phyloP scores from a whole-genome alignment of 1,284 basidiomycete genomes.

The Pascua sp. region DNA sequence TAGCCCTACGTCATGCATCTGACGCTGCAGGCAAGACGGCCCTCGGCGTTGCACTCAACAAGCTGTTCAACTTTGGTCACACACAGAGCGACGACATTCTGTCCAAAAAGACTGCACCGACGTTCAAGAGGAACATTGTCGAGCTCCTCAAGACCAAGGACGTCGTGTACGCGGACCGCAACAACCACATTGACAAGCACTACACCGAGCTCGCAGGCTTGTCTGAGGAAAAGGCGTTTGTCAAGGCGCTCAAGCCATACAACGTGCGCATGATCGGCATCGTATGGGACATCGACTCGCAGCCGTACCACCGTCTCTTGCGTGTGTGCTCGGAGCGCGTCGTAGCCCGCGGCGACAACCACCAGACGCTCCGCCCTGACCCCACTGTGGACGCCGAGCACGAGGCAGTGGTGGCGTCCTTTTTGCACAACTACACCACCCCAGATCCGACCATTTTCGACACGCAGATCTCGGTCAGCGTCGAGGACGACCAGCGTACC shows the following conservation, averaged over 20 bases:
- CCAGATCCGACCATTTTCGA: slow-evolving; percentile 66
- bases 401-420: slow-evolving; percentile 77
- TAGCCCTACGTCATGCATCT: background rate
- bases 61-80: slow-evolving; percentile 79
- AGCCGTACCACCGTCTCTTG: slow-evolving; percentile 58
- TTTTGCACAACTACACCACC: slow-evolving; percentile 65
- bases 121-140: slow-evolving; percentile 73
- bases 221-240: slow-evolving; percentile 16
- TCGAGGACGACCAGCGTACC: slow-evolving; percentile 58
- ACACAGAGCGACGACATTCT: slow-evolving; percentile 89
- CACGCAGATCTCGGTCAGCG: slow-evolving; percentile 62
- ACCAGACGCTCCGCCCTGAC: slow-evolving; percentile 74
- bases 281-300: slow-evolving; percentile 65
- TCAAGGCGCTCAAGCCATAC: slow-evolving; percentile 26
- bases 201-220: slow-evolving; percentile 65
- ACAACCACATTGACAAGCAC: slow-evolving; percentile 80
- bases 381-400: slow-evolving; percentile 56
- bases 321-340: slow-evolving; percentile 75
- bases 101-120: slow-evolving; percentile 70
- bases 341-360: slow-evolving; percentile 68
- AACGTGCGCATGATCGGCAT: slow-evolving; percentile 69
- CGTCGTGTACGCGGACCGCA: slow-evolving; percentile 87
- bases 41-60: slow-evolving; percentile 70
- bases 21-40: slow-evolving; percentile 74
- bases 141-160: slow-evolving; percentile 61